Percentiles rank a stretch among this genome's conserved stretches.
phyloP scores from a whole-genome alignment of 1,284 basidiomycete species.

The Irpex sp. region DNA sequence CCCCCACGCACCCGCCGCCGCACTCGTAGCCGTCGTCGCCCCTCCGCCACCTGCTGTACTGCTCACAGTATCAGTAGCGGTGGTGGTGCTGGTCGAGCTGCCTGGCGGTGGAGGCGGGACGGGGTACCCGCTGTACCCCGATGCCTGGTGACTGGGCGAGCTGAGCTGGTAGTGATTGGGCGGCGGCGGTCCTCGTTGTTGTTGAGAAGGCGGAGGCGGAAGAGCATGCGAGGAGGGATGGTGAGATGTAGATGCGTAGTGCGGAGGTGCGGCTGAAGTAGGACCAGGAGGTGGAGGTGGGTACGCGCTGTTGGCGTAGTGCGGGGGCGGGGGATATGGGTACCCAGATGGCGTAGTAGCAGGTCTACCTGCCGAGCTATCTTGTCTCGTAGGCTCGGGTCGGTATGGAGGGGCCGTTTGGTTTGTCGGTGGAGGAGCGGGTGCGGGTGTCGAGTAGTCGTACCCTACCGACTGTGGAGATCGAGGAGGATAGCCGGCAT shows the following conservation, averaged over 20 bases:
- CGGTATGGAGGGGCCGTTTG: neutral
- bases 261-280: neutral
- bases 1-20: constrained; percentile 7
- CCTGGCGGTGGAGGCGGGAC: constrained; percentile 13
- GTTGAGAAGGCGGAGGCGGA: neutral
- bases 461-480: neutral
- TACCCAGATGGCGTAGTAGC: neutral
- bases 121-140: constrained; percentile 17
- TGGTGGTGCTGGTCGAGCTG: neutral
- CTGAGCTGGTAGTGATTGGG: constrained; percentile 13
- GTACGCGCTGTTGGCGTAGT: neutral
- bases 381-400: neutral
- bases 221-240: constrained; percentile 13
- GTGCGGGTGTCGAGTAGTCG: neutral
- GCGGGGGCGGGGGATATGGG: neutral
- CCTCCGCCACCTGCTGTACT: neutral
- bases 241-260: constrained; percentile 15
- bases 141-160: constrained; percentile 8
- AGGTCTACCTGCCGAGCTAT: neutral
- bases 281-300: constrained; percentile 1
- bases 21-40: neutral
- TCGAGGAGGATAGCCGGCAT: neutral
- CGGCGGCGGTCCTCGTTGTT: constrained; percentile 9
- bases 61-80: neutral
- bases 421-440: neutral